Evolutionary conservation across 805 yeast genomes (phyloP).

Genomic region (Kurtzmaniella fragi): DNA sequence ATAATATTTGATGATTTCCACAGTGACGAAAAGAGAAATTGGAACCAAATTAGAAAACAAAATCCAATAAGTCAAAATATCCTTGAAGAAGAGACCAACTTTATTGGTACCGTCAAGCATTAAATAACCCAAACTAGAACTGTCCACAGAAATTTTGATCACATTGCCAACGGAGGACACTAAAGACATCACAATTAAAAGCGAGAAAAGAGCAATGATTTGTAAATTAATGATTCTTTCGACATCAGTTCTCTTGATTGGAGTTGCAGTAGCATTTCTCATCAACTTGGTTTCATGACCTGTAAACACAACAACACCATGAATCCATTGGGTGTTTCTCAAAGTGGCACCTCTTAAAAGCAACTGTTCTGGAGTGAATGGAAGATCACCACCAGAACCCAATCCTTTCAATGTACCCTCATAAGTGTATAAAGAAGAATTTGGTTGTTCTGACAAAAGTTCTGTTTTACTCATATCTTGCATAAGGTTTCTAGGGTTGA

Average conservation of each 20-base stretch:
- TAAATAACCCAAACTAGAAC: slow-evolving; percentile 56
- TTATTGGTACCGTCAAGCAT: slow-evolving; percentile 63
- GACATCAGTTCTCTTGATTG: slow-evolving; percentile 94
- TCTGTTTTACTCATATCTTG: slow-evolving; percentile 26
- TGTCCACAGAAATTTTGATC: slow-evolving; percentile 54
- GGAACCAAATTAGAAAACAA: slow-evolving; percentile 96
- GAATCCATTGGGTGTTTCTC: slow-evolving; percentile 92
- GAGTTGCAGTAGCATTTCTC: slow-evolving; percentile 99
- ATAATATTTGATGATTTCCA: slow-evolving; percentile 90
- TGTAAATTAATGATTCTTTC: slow-evolving; percentile 93
- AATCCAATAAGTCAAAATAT: slow-evolving; percentile 92
- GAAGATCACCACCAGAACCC: slow-evolving; percentile 46
- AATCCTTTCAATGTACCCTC: slow-evolving; percentile 77
- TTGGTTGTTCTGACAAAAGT: slow-evolving; percentile 85
- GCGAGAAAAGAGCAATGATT: slow-evolving; percentile 79
- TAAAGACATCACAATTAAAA: slow-evolving; percentile 68
- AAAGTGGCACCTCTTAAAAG: slow-evolving; percentile 92
- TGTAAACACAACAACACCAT: slow-evolving; percentile 89
- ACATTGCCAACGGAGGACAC: slow-evolving; percentile 89
- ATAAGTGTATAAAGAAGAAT: slow-evolving; percentile 87
- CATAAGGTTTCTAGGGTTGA: slow-evolving; percentile 55
- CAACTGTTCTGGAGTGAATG: slow-evolving; percentile 87
- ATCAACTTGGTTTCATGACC: slow-evolving; percentile 98
- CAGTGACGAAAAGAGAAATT: slow-evolving; percentile 91
- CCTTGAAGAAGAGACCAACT: slow-evolving; percentile 73